These are phyloP conservation scores for Fonsecaea multimorphosa DNA, from an alignment of 2,329 filamentous ascomycete species.

Conservation along the genomic window DNA sequence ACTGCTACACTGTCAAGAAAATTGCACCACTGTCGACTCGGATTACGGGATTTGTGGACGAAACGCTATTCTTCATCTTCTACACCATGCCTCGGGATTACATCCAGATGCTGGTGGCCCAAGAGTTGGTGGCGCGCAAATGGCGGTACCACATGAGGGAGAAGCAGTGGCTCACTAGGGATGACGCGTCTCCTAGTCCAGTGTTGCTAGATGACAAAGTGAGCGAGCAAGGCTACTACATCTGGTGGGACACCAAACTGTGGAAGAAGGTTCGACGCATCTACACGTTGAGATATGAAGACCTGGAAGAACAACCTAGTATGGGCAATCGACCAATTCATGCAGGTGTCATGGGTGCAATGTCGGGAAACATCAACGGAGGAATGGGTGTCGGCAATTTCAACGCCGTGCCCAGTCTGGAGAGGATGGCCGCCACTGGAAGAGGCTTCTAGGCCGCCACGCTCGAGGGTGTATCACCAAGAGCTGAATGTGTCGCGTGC, in stretches of 20 bases:
- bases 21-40: slow-evolving; percentile 66
- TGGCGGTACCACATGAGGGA: slow-evolving; percentile 61
- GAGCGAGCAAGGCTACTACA: slow-evolving; percentile 58
- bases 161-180: slow-evolving; percentile 58
- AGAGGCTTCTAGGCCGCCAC: slow-evolving; percentile 29
- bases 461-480: background rate
- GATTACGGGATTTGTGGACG: slow-evolving; percentile 65
- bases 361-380: slow-evolving; percentile 29
- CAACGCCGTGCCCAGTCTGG: slow-evolving; percentile 39
- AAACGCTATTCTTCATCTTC: slow-evolving; percentile 73
- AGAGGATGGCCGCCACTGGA: slow-evolving; percentile 37
- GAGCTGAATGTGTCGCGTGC: background rate
- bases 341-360: slow-evolving; percentile 32
- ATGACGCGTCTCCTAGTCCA: slow-evolving; percentile 52
- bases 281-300: slow-evolving; percentile 57
- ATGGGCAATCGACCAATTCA: slow-evolving; percentile 35
- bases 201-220: slow-evolving; percentile 56
- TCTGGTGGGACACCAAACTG: slow-evolving; percentile 56
- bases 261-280: slow-evolving; percentile 60
- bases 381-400: slow-evolving; percentile 35
- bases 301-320: slow-evolving; percentile 52
- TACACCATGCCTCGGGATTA: slow-evolving; percentile 71
- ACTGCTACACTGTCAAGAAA: slow-evolving; percentile 70
- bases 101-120: slow-evolving; percentile 69
- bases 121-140: slow-evolving; percentile 63